Base-by-base conservation (phyloP, 208 protist genomes). In the Borovskyia barvae region DNA sequence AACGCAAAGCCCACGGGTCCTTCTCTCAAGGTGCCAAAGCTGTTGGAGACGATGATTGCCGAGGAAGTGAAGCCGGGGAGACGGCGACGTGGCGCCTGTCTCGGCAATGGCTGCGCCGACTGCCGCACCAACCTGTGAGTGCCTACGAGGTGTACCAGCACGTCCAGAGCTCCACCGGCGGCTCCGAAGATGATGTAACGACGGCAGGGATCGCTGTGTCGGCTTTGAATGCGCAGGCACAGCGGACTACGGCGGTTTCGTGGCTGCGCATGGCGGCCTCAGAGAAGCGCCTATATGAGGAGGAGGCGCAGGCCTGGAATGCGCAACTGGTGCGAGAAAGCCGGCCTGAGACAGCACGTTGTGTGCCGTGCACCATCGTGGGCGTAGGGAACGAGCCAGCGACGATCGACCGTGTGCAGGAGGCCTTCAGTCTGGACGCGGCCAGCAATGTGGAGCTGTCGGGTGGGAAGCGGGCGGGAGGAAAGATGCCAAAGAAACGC, bases 91-190 rank as follows among this genome's bases (percentile, higher is more conserved):
- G n/a, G n/a, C n/a, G n/a, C n/a, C n/a, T n/a, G n/a, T n/a, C n/a
- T n/a, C n/a, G 20, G n/a, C 9, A 8, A 14, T 69, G 43, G 63
- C 50, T 25, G 37, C 20, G 19, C 6, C 35, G 28, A 8, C 29
- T 69, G 12, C 69, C 69, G 2, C 33, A 11, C 2, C 67, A 53
- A 0, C 15, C 45, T 0, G 56, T 68, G 1, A 58, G 63, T 35
- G 63, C 63, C 7, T 69, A 62, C 33, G 63, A 69, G 28, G 63
- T 61, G 12, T 69, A 54, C 35, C n/a, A 26, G 7, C 19, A 55
- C n/a, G 56, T 56, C n/a, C 56, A 69, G 56, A 55, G 62, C 30
- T 20, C 54, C 12, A 64, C 61, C 32, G 62, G 39, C n/a, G 35
- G 29, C 36, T 41, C 53, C 22, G n/a, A n/a, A n/a, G n/a, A n/a